These are phyloP conservation scores for Eremothecium sinecaudum DNA, from an alignment of 1,139 yeast genomes.

Conservation along the genomic window DNA sequence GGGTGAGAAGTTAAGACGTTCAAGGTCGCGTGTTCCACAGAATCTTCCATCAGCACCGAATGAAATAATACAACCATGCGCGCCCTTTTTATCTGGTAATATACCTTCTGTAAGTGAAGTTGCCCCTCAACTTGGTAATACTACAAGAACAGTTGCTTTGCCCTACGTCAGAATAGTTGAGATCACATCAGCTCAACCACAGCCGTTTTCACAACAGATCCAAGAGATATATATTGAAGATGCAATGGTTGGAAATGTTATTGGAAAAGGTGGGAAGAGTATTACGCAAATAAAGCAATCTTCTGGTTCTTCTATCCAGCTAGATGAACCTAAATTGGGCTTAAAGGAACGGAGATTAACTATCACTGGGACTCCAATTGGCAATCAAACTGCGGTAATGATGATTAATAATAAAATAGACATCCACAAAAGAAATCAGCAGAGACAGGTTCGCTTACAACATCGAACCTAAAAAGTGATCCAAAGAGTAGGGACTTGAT, in stretches of 20 bases:
- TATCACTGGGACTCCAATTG: constrained; percentile 57
- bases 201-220: constrained; percentile 4
- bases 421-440: constrained; percentile 22
- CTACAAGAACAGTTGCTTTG: not conserved
- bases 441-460: constrained; percentile 1
- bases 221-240: constrained; percentile 65
- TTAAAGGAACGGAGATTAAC: constrained; percentile 55
- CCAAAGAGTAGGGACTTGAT: no score
- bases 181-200: constrained; percentile 1
- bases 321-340: constrained; percentile 46
- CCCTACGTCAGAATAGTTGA: constrained; percentile 3
- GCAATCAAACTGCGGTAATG: constrained; percentile 69
- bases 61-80: constrained; percentile 1
- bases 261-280: constrained; percentile 80
- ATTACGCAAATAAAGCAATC: constrained; percentile 70
- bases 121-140: not conserved
- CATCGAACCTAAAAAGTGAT: no score
- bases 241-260: constrained; percentile 70
- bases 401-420: constrained; percentile 70
- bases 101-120: not conserved
- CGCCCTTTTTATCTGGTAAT: not conserved
- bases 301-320: constrained; percentile 68
- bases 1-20: constrained; percentile 15
- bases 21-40: constrained; percentile 3
- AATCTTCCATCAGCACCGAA: constrained; percentile 1